phyloP scores from a whole-genome alignment of 176 grass and related monocot species.

The Oryza coarctata region DNA sequence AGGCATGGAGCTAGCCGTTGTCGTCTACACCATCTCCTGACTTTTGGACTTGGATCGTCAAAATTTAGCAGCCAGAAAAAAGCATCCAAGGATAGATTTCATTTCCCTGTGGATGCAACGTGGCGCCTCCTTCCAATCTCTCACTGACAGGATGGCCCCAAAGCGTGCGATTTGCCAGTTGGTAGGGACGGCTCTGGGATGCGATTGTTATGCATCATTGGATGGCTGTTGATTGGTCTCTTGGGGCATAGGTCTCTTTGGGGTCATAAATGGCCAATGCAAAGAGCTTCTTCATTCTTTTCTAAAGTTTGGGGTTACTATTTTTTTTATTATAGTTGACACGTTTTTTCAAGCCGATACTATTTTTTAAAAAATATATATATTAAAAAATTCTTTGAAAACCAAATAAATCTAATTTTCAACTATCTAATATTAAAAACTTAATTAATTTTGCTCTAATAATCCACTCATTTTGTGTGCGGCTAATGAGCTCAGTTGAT shows the following conservation, averaged over 20 bases:
- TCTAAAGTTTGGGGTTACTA: too few relatives aligned
- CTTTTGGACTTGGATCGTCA: constrained; percentile 9
- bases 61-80: background rate
- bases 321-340: too few relatives aligned
- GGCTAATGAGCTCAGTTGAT: too few relatives aligned
- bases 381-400: too few relatives aligned
- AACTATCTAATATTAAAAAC: too few relatives aligned
- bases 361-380: too few relatives aligned
- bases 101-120: background rate
- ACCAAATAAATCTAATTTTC: too few relatives aligned
- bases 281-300: too few relatives aligned
- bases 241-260: background rate
- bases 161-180: background rate
- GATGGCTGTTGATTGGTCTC: constrained; percentile 18
- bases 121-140: background rate
- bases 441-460: too few relatives aligned
- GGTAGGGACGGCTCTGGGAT: background rate
- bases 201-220: background rate
- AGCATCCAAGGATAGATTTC: background rate
- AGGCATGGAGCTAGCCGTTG: background rate
- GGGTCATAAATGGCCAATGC: background rate
- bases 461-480: too few relatives aligned
- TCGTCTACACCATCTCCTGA: background rate
- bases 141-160: background rate
- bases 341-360: too few relatives aligned